Evolutionary conservation across 768 basidiomycete genomes (phyloP).

Genomic region (Tulasnella sp.): DNA sequence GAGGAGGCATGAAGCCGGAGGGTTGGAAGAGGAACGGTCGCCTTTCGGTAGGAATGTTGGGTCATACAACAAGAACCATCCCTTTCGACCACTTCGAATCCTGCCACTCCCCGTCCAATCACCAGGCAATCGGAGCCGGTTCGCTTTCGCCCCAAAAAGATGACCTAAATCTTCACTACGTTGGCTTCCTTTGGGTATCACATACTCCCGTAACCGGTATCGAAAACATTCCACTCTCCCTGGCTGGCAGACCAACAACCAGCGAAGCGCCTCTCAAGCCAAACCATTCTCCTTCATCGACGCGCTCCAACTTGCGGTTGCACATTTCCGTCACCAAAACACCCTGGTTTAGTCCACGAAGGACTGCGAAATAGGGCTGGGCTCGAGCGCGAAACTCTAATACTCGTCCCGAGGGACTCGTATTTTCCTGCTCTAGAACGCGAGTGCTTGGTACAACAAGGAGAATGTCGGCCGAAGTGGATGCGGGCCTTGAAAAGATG

Average conservation of each 20-base stretch:
- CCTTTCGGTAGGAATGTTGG: background rate
- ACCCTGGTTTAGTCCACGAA: background rate
- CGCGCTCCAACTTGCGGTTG: background rate
- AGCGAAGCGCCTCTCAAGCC: background rate
- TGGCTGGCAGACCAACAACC: background rate
- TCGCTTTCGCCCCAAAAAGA: background rate
- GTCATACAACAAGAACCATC: background rate
- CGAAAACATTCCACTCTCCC: constrained; percentile 6
- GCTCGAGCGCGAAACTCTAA: constrained; percentile 14
- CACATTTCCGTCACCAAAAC: background rate
- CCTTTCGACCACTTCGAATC: background rate
- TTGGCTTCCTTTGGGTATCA: background rate
- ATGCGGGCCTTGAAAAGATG: background rate
- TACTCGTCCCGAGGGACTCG: constrained; percentile 1
- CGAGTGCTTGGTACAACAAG: background rate
- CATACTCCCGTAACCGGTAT: background rate
- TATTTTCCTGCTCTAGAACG: background rate
- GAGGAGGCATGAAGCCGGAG: background rate
- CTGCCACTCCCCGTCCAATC: background rate
- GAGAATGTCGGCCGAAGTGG: background rate
- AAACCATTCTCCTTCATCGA: background rate
- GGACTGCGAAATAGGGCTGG: background rate
- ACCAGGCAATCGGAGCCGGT: background rate
- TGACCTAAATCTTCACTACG: background rate
- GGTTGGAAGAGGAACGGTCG: background rate